Evolutionary conservation across 1,284 basidiomycete species (phyloP).

Genomic region (Apiotrichum akiyoshidainum): DNA sequence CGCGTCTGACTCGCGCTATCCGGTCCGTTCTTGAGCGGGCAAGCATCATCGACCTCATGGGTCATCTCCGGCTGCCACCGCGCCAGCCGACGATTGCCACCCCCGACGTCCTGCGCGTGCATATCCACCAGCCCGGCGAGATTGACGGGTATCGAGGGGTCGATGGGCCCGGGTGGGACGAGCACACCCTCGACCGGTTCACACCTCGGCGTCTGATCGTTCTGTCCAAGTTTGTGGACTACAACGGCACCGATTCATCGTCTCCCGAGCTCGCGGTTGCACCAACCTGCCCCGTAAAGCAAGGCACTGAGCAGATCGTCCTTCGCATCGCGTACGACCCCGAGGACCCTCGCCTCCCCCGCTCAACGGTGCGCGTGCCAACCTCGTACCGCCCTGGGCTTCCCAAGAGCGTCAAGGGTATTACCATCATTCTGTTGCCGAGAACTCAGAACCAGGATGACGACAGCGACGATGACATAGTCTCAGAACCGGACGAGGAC

Average conservation of each 20-base stretch:
- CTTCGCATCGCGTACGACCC: conserved; percentile 1
- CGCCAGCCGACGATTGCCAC: not conserved
- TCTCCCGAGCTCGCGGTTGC: not conserved
- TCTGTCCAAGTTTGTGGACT: conserved; percentile 1
- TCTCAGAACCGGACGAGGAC: not conserved
- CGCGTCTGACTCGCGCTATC: not conserved
- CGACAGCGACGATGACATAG: too few species aligned
- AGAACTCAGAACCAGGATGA: not conserved
- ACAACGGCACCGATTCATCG: not conserved
- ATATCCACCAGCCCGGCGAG: not conserved
- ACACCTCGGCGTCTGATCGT: not conserved
- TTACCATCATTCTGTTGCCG: not conserved
- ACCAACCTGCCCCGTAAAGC: not conserved
- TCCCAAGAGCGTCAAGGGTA: conserved; percentile 2
- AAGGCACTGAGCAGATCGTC: not conserved
- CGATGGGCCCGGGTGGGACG: not conserved
- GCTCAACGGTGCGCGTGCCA: not conserved
- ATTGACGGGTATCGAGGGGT: not conserved
- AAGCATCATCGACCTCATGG: conserved; percentile 1
- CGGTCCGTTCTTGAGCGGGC: not conserved
- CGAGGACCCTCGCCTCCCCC: not conserved
- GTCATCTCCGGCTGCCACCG: not conserved
- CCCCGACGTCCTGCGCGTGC: not conserved
- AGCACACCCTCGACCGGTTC: conserved; percentile 4
- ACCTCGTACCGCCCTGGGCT: conserved; percentile 3